phyloP scores from a whole-genome alignment of 441 rosid genomes.

The Euphorbia corollata region DNA sequence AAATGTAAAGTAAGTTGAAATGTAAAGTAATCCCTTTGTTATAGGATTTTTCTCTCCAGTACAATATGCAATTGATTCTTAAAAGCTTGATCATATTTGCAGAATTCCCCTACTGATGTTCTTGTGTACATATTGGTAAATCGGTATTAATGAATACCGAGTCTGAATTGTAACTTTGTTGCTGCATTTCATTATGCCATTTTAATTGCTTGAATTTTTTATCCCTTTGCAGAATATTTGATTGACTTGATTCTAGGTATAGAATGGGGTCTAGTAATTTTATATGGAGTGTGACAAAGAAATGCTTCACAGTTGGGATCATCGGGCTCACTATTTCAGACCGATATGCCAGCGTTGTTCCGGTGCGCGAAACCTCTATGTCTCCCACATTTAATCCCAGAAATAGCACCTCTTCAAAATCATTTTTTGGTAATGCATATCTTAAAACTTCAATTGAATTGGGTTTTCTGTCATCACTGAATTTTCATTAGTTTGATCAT shows the following conservation, averaged over 20 bases:
- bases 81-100: neutral
- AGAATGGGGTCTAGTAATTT: conserved; percentile 35
- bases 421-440: conserved; percentile 24
- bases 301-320: conserved; percentile 37
- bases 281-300: conserved; percentile 39
- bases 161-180: neutral
- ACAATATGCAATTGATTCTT: neutral
- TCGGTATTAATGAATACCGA: no score
- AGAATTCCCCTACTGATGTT: neutral
- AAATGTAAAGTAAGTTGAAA: no score
- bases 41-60: neutral
- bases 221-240: conserved; percentile 17
- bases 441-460: conserved; percentile 1
- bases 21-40: neutral
- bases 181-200: neutral
- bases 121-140: no score
- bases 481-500: conserved; percentile 10
- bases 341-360: conserved; percentile 37
- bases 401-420: conserved; percentile 14
- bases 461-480: conserved; percentile 8
- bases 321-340: conserved; percentile 46
- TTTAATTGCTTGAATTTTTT: neutral
- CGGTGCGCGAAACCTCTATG: conserved; percentile 54
- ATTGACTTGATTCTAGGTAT: conserved; percentile 14
- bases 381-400: conserved; percentile 51